phyloP scores from a whole-genome alignment of 2,329 filamentous ascomycete species.

The Microcyclospora tardicrescens region DNA sequence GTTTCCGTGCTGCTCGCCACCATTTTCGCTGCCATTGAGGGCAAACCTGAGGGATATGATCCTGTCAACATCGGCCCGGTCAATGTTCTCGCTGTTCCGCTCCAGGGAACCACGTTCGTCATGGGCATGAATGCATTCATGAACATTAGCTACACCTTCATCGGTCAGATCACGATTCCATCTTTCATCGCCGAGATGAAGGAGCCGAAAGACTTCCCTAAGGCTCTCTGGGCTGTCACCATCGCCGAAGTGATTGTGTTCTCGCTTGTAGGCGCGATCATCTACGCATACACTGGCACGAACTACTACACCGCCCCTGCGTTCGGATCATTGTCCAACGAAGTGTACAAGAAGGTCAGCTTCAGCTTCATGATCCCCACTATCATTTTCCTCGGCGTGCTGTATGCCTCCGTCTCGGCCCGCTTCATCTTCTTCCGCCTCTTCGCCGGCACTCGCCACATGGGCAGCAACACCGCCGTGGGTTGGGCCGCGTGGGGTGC shows the following conservation, averaged over 20 bases:
- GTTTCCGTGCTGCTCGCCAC: conserved; percentile 74
- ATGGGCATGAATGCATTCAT: conserved; percentile 75
- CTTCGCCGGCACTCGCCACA: conserved; percentile 67
- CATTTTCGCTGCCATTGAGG: conserved; percentile 66
- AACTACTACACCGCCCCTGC: conserved; percentile 81
- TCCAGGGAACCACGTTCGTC: conserved; percentile 64
- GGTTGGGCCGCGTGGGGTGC: conserved; percentile 69
- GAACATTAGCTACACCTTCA: conserved; percentile 94
- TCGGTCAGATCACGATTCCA: conserved; percentile 85
- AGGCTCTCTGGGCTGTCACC: conserved; percentile 82
- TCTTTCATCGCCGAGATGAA: conserved; percentile 95
- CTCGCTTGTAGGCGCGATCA: conserved; percentile 63
- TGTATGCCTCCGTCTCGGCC: conserved; percentile 81
- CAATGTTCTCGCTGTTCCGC: conserved; percentile 54
- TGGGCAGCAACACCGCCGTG: conserved; percentile 64
- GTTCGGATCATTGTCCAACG: conserved; percentile 67
- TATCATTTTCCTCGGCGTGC: conserved; percentile 77
- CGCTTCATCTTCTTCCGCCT: conserved; percentile 87
- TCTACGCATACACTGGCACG: conserved; percentile 79
- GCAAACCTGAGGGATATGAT: conserved; percentile 41
- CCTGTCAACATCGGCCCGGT: conserved; percentile 43
- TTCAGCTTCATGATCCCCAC: conserved; percentile 96
- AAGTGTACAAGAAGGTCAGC: conserved; percentile 69
- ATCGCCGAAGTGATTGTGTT: conserved; percentile 80
- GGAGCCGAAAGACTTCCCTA: conserved; percentile 69